These are phyloP conservation scores for Exophiala oligosperma DNA, from an alignment of 2,329 filamentous ascomycete species.

Conservation along the genomic window DNA sequence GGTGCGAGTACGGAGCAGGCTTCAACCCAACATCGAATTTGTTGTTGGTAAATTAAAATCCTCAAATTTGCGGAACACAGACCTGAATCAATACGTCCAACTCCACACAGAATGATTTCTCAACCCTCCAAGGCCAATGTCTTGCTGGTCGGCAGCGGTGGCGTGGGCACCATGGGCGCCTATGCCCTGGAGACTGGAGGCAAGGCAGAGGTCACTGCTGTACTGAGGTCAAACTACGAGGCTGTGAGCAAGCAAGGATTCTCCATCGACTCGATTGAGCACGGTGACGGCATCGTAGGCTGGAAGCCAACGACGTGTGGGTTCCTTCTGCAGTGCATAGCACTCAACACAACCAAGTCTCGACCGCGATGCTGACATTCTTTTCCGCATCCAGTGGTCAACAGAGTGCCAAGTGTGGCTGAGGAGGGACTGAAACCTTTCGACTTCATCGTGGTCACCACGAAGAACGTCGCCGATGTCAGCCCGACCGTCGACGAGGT, in stretches of 20 bases:
- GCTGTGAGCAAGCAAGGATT: conserved; percentile 51
- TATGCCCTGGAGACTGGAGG: conserved; percentile 55
- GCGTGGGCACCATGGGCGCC: conserved; percentile 59
- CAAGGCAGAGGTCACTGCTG: conserved; percentile 52
- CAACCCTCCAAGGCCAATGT: conserved; percentile 39
- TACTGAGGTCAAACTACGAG: conserved; percentile 59
- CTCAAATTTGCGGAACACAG: too few relatives aligned
- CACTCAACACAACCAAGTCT: too few relatives aligned
- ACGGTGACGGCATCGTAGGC: conserved; percentile 29
- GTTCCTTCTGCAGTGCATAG: neutral
- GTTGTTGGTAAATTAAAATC: too few relatives aligned
- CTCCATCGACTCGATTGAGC: conserved; percentile 56
- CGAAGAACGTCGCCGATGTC: conserved; percentile 59
- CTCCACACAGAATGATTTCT: neutral
- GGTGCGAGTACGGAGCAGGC: too few relatives aligned
- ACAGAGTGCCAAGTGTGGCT: conserved; percentile 48
- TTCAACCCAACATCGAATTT: too few relatives aligned
- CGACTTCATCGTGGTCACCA: conserved; percentile 58
- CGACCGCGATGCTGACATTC: neutral
- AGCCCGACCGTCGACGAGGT: conserved; percentile 49
- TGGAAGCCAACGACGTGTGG: conserved; percentile 48
- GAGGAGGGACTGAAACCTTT: conserved; percentile 37
- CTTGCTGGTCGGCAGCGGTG: conserved; percentile 57
- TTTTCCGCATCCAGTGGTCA: conserved; percentile 40
- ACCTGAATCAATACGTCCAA: too few relatives aligned